These are phyloP conservation scores for Colletotrichum godetiae DNA, from an alignment of 2,329 filamentous ascomycete species.

Conservation along the genomic window DNA sequence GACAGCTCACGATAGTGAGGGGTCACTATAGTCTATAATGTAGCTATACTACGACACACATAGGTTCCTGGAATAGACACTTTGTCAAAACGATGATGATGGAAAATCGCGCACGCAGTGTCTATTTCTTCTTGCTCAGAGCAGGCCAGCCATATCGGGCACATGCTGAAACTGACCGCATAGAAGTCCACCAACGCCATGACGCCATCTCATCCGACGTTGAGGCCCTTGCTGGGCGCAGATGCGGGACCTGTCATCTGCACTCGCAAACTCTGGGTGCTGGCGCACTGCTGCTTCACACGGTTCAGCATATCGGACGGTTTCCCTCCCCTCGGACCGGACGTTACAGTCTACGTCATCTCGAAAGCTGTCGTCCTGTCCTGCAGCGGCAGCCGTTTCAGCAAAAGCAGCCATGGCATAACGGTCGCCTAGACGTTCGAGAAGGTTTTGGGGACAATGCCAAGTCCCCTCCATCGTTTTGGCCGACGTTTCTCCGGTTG, in stretches of 20 bases:
- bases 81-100: background rate
- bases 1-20: background rate
- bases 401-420: background rate
- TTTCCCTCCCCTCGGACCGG: background rate
- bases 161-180: constrained; percentile 8
- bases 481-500: constrained; percentile 12
- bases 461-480: background rate
- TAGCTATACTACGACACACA: constrained; percentile 25
- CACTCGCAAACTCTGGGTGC: background rate
- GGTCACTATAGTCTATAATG: constrained; percentile 30
- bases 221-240: background rate
- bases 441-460: constrained; percentile 9
- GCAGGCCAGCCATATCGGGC: background rate
- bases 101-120: background rate
- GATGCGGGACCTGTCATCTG: constrained; percentile 16
- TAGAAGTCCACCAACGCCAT: constrained; percentile 5
- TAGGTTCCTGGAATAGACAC: constrained; percentile 26
- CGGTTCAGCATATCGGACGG: background rate
- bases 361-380: constrained; percentile 24
- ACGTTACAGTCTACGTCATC: constrained; percentile 14
- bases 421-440: background rate
- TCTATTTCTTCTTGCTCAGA: too few relatives aligned
- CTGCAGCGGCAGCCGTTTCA: constrained; percentile 28
- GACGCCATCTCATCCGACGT: constrained; percentile 28
- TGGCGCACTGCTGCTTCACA: background rate